Conservation (phyloP, 1,139 yeast species). For the Tardiomyces depauwii region DNA sequence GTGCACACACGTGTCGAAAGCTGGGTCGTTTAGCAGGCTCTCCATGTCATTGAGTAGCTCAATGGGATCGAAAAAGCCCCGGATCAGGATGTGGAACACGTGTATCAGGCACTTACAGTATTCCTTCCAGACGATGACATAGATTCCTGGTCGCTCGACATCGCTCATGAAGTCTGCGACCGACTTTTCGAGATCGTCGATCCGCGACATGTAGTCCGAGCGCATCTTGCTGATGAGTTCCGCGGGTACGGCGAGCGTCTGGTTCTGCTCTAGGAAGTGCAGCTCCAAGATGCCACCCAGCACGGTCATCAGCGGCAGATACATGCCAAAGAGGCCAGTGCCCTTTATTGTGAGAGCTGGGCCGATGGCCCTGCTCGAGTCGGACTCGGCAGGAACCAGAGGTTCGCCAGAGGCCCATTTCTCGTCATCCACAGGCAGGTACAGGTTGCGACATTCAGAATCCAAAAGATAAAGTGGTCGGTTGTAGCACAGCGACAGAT, state of each 20-base stretch:
- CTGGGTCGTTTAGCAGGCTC: constrained; percentile 3
- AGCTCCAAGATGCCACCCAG: constrained; percentile 13
- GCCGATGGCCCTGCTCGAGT: neutral
- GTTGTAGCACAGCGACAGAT: constrained; percentile 30
- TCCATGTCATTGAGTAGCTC: constrained; percentile 6
- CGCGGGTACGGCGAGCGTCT: constrained; percentile 2
- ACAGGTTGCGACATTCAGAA: constrained; percentile 23
- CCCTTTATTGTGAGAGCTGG: constrained; percentile 8
- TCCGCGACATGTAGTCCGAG: too few species aligned
- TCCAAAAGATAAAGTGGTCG: constrained; percentile 26
- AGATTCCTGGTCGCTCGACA: neutral
- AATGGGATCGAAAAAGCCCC: constrained; percentile 15
- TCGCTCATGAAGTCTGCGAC: neutral
- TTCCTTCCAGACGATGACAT: constrained; percentile 8
- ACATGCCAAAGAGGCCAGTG: constrained; percentile 14
- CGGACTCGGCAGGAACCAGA: neutral
- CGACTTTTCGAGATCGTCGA: too few species aligned
- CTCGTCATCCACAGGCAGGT: constrained; percentile 26
- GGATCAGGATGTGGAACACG: constrained; percentile 11
- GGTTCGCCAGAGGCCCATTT: constrained; percentile 19
- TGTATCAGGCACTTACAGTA: constrained; percentile 13
- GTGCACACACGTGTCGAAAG: constrained; percentile 14
- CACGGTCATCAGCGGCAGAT: constrained; percentile 13
- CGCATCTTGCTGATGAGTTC: too few species aligned
- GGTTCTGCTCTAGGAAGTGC: constrained; percentile 11